Evolutionary conservation across 1,139 yeast species (phyloP).

Genomic region (Lodderomyces metapsilosis): DNA sequence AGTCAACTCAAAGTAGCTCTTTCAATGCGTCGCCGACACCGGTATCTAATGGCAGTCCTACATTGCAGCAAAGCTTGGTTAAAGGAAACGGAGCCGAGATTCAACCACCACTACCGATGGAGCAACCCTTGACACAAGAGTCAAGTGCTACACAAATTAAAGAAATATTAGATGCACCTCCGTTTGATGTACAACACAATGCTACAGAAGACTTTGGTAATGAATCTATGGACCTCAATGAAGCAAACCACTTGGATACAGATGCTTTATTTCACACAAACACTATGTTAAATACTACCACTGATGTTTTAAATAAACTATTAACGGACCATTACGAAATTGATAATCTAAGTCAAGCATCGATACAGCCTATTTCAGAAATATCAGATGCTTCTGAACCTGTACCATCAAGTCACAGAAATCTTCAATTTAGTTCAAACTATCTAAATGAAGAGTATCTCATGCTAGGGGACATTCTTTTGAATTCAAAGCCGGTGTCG

Average conservation of each 20-base stretch:
- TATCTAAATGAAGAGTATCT: slow-evolving; percentile 56
- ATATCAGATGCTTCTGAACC: neutral
- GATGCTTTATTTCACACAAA: slow-evolving; percentile 13
- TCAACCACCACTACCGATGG: neutral
- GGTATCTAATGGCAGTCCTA: neutral
- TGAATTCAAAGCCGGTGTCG: slow-evolving; percentile 52
- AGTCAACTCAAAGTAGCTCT: neutral
- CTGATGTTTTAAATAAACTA: slow-evolving; percentile 37
- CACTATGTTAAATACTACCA: slow-evolving; percentile 35
- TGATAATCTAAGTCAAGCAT: slow-evolving; percentile 9
- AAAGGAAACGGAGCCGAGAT: neutral
- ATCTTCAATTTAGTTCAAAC: slow-evolving; percentile 24
- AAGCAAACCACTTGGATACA: slow-evolving; percentile 6
- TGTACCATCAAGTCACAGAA: slow-evolving; percentile 4
- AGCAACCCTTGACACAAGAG: neutral
- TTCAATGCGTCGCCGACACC: neutral
- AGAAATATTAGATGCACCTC: slow-evolving; percentile 8
- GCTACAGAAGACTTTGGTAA: neutral
- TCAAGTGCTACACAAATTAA: slow-evolving; percentile 4
- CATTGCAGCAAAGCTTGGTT: neutral
- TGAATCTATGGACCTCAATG: slow-evolving; percentile 3
- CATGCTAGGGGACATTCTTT: slow-evolving; percentile 55
- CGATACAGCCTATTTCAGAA: slow-evolving; percentile 5
- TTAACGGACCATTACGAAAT: slow-evolving; percentile 15
- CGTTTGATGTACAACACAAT: neutral